A percentile compares a stretch with the other conserved stretches of the same genome.
phyloP scores from a whole-genome alignment of 352 stramenopile genomes.

The Globisporangium cystogenes region DNA sequence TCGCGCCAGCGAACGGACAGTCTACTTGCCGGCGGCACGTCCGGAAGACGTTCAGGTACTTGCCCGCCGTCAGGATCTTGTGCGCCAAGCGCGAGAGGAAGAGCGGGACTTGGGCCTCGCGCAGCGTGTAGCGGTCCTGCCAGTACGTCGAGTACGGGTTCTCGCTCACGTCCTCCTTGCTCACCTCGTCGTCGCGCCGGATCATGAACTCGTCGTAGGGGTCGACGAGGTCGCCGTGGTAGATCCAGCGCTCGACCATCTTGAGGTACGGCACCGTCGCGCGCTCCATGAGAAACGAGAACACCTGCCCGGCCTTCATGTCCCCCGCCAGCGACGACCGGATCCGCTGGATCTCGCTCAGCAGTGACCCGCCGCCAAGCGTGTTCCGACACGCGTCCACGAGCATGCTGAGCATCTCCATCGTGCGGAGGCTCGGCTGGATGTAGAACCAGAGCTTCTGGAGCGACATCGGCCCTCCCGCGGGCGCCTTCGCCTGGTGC shows the following conservation, averaged over 20 bases:
- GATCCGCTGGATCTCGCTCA: constrained; percentile 88
- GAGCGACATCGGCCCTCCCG: constrained; percentile 54
- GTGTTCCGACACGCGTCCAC: constrained; percentile 66
- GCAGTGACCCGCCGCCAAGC: constrained; percentile 85
- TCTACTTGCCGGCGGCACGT: constrained; percentile 75
- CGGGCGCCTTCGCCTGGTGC: constrained; percentile 43
- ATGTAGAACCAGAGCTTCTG: constrained; percentile 93
- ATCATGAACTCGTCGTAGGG: constrained; percentile 93
- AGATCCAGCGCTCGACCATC: constrained; percentile 90
- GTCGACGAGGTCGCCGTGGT: constrained; percentile 85
- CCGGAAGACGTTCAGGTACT: constrained; percentile 91
- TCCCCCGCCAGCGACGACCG: constrained; percentile 79
- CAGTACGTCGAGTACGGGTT: constrained; percentile 91
- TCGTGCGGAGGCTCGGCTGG: constrained; percentile 88
- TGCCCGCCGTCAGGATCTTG: constrained; percentile 89
- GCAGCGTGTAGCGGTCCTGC: constrained; percentile 82
- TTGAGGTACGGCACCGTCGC: constrained; percentile 86
- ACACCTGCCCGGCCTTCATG: constrained; percentile 66
- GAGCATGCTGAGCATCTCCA: constrained; percentile 89
- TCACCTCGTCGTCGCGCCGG: constrained; percentile 63
- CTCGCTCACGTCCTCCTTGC: constrained; percentile 78
- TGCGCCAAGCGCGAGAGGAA: constrained; percentile 69
- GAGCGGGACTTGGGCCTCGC: constrained; percentile 68
- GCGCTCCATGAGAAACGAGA: constrained; percentile 80
- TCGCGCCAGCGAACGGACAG: constrained; percentile 71